Percentiles rank a stretch among this genome's conserved stretches.
Evolutionary conservation across 2,329 filamentous ascomycete species (phyloP).

Genomic region (Pseudocercospora macadamiae): DNA sequence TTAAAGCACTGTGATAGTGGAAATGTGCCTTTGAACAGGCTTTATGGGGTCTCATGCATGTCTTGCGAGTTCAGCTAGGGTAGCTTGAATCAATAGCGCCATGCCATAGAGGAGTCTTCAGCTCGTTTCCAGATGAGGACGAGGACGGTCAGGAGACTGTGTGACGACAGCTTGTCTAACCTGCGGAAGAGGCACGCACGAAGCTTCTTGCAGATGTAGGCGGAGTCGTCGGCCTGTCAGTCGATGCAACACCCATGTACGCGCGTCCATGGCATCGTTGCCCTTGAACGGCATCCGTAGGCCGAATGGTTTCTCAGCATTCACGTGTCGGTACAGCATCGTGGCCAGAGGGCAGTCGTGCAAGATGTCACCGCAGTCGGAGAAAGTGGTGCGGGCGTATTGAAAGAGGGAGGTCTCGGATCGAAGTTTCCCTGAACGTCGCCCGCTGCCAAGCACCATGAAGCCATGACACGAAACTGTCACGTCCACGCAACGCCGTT

Average conservation of each 20-base stretch:
- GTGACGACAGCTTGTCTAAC: constrained; percentile 2
- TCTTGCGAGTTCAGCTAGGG: constrained; percentile 3
- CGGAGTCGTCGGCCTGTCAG: no score
- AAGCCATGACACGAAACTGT: neutral
- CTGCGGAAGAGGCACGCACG: neutral
- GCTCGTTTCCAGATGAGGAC: constrained; percentile 1
- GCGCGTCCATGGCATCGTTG: neutral
- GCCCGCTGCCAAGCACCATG: neutral
- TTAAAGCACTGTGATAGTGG: neutral
- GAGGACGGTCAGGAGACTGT: neutral
- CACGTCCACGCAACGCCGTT: neutral
- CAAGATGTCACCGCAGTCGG: neutral
- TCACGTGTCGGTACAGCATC: neutral
- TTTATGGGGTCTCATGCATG: neutral
- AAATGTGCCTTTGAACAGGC: neutral
- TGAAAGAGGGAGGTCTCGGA: neutral
- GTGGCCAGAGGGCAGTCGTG: neutral
- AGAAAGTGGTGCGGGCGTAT: neutral
- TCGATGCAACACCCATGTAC: no score
- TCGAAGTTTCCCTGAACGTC: neutral
- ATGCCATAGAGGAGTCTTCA: neutral
- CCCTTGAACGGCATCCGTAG: neutral
- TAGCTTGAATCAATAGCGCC: constrained; percentile 6
- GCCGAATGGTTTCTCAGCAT: neutral
- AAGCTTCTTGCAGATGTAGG: neutral